Percentiles rank a stretch among this genome's conserved stretches.
Evolutionary conservation across 305 asterid genomes (phyloP).

Genomic region (Petunia hybrid): DNA sequence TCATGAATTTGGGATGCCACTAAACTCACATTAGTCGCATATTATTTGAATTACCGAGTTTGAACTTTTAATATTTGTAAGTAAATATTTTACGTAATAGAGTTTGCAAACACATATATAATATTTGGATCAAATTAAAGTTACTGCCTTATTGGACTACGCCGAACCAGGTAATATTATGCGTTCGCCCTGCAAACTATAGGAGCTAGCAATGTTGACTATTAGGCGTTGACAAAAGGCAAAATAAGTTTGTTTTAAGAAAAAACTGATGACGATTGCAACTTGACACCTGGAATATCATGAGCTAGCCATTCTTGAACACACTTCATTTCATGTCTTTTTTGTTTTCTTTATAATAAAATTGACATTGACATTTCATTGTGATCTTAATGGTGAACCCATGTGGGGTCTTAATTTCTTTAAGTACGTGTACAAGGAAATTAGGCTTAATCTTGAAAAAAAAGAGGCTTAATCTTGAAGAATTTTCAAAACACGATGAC

Average conservation of each 20-base stretch:
- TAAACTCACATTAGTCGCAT: no score
- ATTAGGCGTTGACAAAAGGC: slow-evolving; percentile 14
- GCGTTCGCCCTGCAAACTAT: background rate
- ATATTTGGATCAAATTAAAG: no score
- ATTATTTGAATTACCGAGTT: no score
- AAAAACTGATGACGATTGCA: slow-evolving; percentile 29
- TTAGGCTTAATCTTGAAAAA: background rate
- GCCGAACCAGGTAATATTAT: no score
- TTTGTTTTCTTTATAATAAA: background rate
- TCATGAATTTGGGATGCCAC: no score
- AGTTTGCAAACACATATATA: no score
- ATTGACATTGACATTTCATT: slow-evolving; percentile 21
- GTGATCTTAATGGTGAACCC: no score
- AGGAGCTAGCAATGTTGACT: background rate
- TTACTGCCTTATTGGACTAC: no score
- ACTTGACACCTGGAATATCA: slow-evolving; percentile 39
- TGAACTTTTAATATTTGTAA: no score
- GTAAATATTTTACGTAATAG: no score
- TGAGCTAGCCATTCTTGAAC: slow-evolving; percentile 35
- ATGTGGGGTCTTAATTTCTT: background rate
- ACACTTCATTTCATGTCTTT: slow-evolving; percentile 1
- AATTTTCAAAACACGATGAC: background rate
- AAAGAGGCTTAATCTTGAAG: background rate
- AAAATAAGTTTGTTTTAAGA: slow-evolving; percentile 18
- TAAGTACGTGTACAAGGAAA: background rate